Conservation (phyloP, 176 grass and related monocot species). For the Oropetium thomaeum region DNA sequence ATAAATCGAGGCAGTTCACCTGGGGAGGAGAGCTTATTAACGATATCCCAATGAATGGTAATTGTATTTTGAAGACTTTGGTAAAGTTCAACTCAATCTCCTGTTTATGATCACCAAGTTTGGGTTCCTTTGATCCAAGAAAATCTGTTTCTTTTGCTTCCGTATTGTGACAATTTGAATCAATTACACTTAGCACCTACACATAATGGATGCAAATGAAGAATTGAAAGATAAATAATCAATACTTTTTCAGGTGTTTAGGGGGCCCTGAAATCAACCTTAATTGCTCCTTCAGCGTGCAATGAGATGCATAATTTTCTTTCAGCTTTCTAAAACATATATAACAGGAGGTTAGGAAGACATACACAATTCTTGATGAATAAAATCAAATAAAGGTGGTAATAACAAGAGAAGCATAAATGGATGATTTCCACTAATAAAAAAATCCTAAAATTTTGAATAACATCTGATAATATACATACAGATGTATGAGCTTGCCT, state of each 20-base stretch:
- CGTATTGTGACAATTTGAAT: conserved; percentile 77
- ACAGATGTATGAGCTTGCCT: not conserved
- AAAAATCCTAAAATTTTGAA: not conserved
- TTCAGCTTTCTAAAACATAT: conserved; percentile 61
- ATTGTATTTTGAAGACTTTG: conserved; percentile 70
- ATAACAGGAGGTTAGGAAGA: not conserved
- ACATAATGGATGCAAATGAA: conserved; percentile 45
- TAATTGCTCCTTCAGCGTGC: conserved; percentile 89
- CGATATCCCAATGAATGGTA: conserved; percentile 85
- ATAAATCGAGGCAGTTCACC: conserved; percentile 49
- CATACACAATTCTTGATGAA: not conserved
- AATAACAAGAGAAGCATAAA: no score
- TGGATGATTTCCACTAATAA: not conserved
- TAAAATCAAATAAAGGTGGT: not conserved
- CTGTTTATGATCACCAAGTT: conserved; percentile 69
- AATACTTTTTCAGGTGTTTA: conserved; percentile 13
- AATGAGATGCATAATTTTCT: conserved; percentile 81
- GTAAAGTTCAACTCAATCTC: conserved; percentile 56
- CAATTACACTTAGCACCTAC: conserved; percentile 86
- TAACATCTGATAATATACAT: not conserved
- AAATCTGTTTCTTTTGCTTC: conserved; percentile 68
- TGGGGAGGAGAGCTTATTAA: conserved; percentile 91
- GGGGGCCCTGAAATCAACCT: conserved; percentile 47
- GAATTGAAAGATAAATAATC: conserved; percentile 21
- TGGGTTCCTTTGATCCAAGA: conserved; percentile 67